Evolutionary conservation across 129 eudicot genomes (phyloP), one percentile per base, ranked within the genome.

Genomic region (Flaveria ramosissima): DNA sequence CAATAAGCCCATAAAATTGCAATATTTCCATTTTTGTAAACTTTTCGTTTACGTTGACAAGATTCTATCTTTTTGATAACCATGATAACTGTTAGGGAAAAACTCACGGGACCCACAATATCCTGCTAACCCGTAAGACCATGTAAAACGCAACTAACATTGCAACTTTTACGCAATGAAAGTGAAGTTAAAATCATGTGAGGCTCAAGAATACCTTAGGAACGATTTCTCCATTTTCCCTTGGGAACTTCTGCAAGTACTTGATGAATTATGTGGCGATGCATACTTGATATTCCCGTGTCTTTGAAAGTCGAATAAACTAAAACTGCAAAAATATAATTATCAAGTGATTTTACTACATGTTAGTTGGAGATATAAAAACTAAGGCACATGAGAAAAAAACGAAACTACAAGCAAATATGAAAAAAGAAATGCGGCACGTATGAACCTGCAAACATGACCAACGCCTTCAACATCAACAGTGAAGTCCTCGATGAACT

Each of bases 161-260:
- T 23, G 53, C 11, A 0, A 47, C 6, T 24, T 21, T 56, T 86
- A 47, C 0, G 17, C 53, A 1, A 48, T 10, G 11, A 56, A 19
- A 60, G 0, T 11, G 0, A 12, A 9, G 12, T 60, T 1, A 16
- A 62, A 62, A 12, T 4, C 6, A 27, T 26, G 13, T 27, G 19
- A 14, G 68, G 68, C 19, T 62, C 68, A 27, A 27, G 68, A 27
- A 14, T 62, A 87, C 97, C 98, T 89, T 83, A 93, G 46, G 82
- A 93, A 88, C 1, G 98, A 93, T 73, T 93, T 93, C 78, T 93
- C 98, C 98, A 93, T 87, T 86, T 93, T 93, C 60, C 98, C 98
- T 71, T 93, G 98, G 43, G 96, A 90, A 51, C 98, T 93, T 81
- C 97, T 85, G 55, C 65, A 79, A n/a, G 41, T 43, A 32, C 83